Conservation (phyloP, 148 eudicot genomes). For the Chenopodium berlandieri region DNA sequence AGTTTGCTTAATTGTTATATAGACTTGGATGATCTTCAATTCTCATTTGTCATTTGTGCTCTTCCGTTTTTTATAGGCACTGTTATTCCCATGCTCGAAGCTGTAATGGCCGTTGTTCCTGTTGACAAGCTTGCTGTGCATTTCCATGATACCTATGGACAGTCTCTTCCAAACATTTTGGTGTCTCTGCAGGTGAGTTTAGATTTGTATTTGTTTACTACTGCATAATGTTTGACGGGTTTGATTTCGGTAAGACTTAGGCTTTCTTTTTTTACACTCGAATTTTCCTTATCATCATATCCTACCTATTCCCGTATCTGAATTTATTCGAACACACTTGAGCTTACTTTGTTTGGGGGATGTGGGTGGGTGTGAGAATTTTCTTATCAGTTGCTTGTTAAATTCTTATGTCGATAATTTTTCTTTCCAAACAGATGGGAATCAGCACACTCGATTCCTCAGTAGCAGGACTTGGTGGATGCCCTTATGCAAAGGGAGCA, state of each 20-base stretch:
- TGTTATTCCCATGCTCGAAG: slow-evolving; percentile 67
- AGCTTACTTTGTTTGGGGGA: neutral
- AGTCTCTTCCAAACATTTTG: slow-evolving; percentile 63
- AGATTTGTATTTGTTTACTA: neutral
- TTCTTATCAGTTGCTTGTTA: neutral
- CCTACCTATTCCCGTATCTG: neutral
- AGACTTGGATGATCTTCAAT: neutral
- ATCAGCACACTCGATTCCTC: slow-evolving; percentile 57
- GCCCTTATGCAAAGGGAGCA: slow-evolving; percentile 78
- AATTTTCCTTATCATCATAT: too few relatives aligned
- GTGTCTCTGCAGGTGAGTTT: slow-evolving; percentile 59
- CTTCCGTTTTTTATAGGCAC: slow-evolving; percentile 38
- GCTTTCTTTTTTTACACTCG: neutral
- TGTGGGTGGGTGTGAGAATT: too few relatives aligned
- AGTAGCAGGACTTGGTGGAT: slow-evolving; percentile 66
- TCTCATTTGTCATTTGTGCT: neutral
- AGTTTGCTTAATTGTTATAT: neutral
- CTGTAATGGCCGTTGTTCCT: slow-evolving; percentile 59
- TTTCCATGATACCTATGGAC: slow-evolving; percentile 75
- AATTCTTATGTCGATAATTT: neutral
- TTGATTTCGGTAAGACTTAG: neutral
- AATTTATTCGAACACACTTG: neutral
- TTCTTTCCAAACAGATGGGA: slow-evolving; percentile 47
- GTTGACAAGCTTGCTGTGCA: slow-evolving; percentile 63
- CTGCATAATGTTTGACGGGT: neutral